Evolutionary conservation across 176 grass and related monocot species (phyloP).

Genomic region (Zizania latifolia): DNA sequence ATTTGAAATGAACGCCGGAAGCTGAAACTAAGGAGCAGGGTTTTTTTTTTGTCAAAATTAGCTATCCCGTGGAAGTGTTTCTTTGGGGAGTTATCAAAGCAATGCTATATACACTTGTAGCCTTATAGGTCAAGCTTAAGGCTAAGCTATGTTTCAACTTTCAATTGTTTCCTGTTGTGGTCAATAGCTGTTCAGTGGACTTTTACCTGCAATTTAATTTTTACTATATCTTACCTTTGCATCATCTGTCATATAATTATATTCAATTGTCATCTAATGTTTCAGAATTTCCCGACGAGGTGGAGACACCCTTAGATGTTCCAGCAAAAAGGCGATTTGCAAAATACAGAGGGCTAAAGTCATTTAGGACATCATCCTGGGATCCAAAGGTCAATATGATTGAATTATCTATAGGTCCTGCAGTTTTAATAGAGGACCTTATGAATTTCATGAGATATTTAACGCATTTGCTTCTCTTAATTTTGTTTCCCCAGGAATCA

Average conservation of each 20-base stretch:
- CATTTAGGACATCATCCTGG: conserved; percentile 91
- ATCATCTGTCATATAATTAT: neutral
- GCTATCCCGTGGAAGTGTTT: neutral
- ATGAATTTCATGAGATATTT: conserved; percentile 22
- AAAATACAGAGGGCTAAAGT: conserved; percentile 91
- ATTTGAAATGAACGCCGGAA: too few species aligned
- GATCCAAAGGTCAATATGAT: conserved; percentile 70
- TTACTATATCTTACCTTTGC: neutral
- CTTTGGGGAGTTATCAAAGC: neutral
- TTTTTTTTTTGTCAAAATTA: conserved; percentile 12
- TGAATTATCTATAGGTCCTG: conserved; percentile 5
- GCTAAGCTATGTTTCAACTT: neutral
- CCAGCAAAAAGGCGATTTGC: conserved; percentile 92
- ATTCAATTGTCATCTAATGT: conserved; percentile 18
- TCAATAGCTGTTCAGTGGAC: neutral
- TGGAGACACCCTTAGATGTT: conserved; percentile 86
- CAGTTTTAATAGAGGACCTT: neutral
- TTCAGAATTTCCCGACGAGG: conserved; percentile 97
- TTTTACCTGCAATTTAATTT: neutral
- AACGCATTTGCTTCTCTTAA: conserved; percentile 18
- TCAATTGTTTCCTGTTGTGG: neutral
- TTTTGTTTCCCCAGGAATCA: conserved; percentile 70
- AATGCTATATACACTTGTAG: neutral
- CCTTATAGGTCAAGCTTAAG: too few species aligned
- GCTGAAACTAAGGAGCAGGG: too few species aligned